phyloP scores from a whole-genome alignment of 1,139 yeast species.

The Blastobotrys petasosporus region DNA sequence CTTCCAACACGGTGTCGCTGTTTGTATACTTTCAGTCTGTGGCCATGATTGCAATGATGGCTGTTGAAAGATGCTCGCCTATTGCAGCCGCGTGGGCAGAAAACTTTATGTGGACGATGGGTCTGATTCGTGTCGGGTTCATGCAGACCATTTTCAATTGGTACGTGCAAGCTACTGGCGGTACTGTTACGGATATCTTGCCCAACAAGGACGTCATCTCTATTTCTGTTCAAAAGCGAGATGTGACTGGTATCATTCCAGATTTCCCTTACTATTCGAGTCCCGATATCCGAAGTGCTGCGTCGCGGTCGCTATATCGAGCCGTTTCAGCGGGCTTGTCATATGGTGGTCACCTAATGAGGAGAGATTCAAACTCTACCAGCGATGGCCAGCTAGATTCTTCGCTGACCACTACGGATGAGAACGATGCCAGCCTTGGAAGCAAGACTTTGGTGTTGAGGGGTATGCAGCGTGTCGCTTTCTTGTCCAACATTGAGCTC shows the following conservation, averaged over 20 bases:
- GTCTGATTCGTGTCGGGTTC: slow-evolving; percentile 71
- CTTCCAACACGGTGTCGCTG: slow-evolving; percentile 87
- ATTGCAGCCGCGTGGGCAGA: slow-evolving; percentile 98
- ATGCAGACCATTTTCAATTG: slow-evolving; percentile 85
- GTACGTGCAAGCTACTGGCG: slow-evolving; percentile 97
- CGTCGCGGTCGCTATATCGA: slow-evolving; percentile 18
- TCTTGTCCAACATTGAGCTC: slow-evolving; percentile 74
- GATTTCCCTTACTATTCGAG: slow-evolving; percentile 15
- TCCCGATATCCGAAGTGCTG: slow-evolving; percentile 24
- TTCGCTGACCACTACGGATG: slow-evolving; percentile 52
- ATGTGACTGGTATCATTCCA: slow-evolving; percentile 20
- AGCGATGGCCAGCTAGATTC: slow-evolving; percentile 17
- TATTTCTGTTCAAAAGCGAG: slow-evolving; percentile 68
- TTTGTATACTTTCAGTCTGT: slow-evolving; percentile 91
- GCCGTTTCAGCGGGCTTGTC: slow-evolving; percentile 16
- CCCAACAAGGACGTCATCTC: slow-evolving; percentile 53
- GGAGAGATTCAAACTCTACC: slow-evolving; percentile 13
- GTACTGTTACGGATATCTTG: slow-evolving; percentile 69
- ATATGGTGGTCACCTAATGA: slow-evolving; percentile 14
- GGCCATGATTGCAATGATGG: slow-evolving; percentile 95
- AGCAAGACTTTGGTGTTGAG: slow-evolving; percentile 72
- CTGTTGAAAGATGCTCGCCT: slow-evolving; percentile 88
- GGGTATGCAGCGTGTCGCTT: slow-evolving; percentile 91
- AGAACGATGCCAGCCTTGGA: slow-evolving; percentile 48
- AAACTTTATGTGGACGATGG: slow-evolving; percentile 95